Evolutionary conservation across 768 basidiomycete genomes (phyloP).

Genomic region (Trametes meyenii): DNA sequence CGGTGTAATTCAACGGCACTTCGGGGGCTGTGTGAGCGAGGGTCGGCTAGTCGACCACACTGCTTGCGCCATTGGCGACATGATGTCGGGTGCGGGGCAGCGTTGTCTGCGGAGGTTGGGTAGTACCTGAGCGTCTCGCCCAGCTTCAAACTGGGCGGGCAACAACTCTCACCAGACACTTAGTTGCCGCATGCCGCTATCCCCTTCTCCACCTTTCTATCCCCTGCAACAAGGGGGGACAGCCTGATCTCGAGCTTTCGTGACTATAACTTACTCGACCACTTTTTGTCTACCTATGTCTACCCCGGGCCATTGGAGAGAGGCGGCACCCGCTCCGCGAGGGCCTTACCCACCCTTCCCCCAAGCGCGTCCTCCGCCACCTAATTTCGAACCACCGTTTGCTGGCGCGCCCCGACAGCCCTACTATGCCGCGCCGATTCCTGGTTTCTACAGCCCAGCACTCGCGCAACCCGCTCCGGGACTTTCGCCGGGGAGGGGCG

Average conservation of each 20-base stretch:
- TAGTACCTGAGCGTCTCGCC: slow-evolving; percentile 19
- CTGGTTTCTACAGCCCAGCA: slow-evolving; percentile 24
- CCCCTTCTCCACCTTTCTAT: not conserved
- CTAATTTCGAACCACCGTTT: slow-evolving; percentile 9
- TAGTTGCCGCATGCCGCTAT: slow-evolving; percentile 14
- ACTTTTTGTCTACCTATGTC: slow-evolving; percentile 2
- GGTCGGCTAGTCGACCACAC: not conserved
- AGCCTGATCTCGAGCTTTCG: not conserved
- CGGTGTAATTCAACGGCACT: not conserved
- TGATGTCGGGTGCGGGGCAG: not conserved
- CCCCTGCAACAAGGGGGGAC: not conserved
- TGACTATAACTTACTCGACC: not conserved
- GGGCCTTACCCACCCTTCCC: slow-evolving; percentile 11
- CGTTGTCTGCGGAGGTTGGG: not conserved
- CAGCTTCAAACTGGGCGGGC: not conserved
- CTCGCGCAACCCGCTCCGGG: slow-evolving; percentile 14
- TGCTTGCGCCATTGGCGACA: not conserved
- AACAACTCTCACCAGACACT: not conserved
- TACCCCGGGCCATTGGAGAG: slow-evolving; percentile 21
- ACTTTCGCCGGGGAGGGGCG: not conserved
- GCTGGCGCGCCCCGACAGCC: slow-evolving; percentile 4
- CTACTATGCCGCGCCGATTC: slow-evolving; percentile 11
- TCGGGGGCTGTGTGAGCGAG: slow-evolving; percentile 3
- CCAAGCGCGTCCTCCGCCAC: slow-evolving; percentile 11
- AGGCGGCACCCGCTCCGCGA: slow-evolving; percentile 12